These are phyloP conservation scores for Prunus persica DNA, from an alignment of 306 rosid species.

Conservation along the genomic window Prunus_persica_NCBIv2 NC_034009.1:28487501-28488000, in stretches of 20 bases:
- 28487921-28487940: conserved; percentile 73
- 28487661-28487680: not conserved
- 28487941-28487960: conserved; percentile 84
- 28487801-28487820: conserved; percentile 49
- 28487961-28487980: conserved; percentile 79
- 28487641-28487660: not conserved
- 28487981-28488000: conserved; percentile 74
- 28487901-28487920: conserved; percentile 72
- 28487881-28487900: conserved; percentile 68
- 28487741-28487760: conserved; percentile 45
- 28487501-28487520: not conserved
- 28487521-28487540: not conserved
- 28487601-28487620: not conserved
- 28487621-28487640: not conserved
- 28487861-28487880: conserved; percentile 81
- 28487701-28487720: conserved; percentile 24
- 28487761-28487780: conserved; percentile 43
- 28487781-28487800: conserved; percentile 38
- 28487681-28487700: not conserved
- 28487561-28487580: not conserved
- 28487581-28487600: not conserved
- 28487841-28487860: conserved; percentile 55
- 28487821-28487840: conserved; percentile 74
- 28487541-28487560: not conserved
- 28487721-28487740: conserved; percentile 21